A percentile compares a stretch with the other conserved stretches of the same genome.
Evolutionary conservation across 371 early-diverging fungal species (phyloP).

Genomic region (Massospora cicadina): DNA sequence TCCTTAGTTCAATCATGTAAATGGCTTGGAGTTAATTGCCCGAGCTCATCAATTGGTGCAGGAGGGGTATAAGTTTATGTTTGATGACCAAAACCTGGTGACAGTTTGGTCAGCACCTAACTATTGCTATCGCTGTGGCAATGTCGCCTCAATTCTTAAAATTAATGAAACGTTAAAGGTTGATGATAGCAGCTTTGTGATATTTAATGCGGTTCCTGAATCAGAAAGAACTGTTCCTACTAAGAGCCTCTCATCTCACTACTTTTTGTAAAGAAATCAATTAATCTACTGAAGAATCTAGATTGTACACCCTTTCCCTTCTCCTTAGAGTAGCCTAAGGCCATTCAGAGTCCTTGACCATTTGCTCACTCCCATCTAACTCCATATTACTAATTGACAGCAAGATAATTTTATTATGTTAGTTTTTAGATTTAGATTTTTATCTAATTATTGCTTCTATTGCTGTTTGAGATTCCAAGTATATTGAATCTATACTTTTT

Average conservation of each 20-base stretch:
- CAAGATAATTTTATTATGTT: too few species aligned
- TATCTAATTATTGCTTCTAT: too few species aligned
- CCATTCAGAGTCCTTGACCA: neutral
- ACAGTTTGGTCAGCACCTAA: conserved; percentile 99
- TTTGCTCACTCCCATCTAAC: too few species aligned
- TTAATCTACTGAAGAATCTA: neutral
- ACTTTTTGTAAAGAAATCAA: conserved; percentile 19
- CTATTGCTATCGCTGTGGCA: conserved; percentile 99
- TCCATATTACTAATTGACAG: too few species aligned
- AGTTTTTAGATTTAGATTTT: too few species aligned
- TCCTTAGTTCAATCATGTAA: conserved; percentile 88
- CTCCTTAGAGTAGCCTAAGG: neutral
- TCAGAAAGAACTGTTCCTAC: conserved; percentile 36
- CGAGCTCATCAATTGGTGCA: conserved; percentile 97
- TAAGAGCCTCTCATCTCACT: conserved; percentile 21
- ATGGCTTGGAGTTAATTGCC: conserved; percentile 83
- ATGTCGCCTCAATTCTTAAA: conserved; percentile 95
- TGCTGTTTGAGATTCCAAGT: too few species aligned
- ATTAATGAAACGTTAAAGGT: conserved; percentile 76
- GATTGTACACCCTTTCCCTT: neutral
- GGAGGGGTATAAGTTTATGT: conserved; percentile 93
- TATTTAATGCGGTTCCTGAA: conserved; percentile 90
- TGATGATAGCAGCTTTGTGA: conserved; percentile 75
- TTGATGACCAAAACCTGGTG: conserved; percentile 87
- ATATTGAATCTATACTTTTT: too few species aligned